Percentiles rank a stretch among this genome's conserved stretches.
phyloP scores from a whole-genome alignment of 2,329 filamentous ascomycete genomes.

The Penicillium sclerotigenum region DNA sequence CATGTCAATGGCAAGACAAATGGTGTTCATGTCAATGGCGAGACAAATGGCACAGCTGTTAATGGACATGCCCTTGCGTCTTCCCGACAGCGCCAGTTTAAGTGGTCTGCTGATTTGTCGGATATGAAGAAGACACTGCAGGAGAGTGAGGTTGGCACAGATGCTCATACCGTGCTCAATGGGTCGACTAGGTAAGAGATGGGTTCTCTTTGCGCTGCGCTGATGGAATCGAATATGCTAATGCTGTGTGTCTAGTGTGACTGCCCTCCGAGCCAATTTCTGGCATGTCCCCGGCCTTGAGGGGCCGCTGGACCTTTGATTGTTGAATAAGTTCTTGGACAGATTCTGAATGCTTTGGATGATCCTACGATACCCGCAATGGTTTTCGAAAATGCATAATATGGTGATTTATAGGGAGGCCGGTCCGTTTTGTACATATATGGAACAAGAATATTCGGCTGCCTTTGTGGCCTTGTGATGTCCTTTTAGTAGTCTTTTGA shows the following conservation, averaged over 20 bases:
- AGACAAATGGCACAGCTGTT: neutral
- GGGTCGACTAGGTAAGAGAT: conserved; percentile 69
- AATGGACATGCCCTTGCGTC: conserved; percentile 19
- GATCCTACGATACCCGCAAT: conserved; percentile 26
- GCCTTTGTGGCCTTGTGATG: too few species aligned
- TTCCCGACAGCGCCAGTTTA: conserved; percentile 76
- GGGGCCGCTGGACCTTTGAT: conserved; percentile 65
- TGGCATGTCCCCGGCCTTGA: conserved; percentile 67
- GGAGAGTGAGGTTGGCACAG: conserved; percentile 70
- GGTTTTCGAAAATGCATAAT: conserved; percentile 15
- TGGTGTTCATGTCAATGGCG: neutral
- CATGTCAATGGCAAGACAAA: conserved; percentile 2
- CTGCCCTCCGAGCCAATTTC: conserved; percentile 85
- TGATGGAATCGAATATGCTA: neutral
- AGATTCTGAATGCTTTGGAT: conserved; percentile 47
- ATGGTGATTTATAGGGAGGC: neutral
- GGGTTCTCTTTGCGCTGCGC: neutral
- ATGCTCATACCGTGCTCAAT: conserved; percentile 84
- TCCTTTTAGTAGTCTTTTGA: too few species aligned
- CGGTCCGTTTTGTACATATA: conserved; percentile 2
- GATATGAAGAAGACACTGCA: conserved; percentile 83
- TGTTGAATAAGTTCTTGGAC: conserved; percentile 37
- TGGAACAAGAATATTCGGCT: neutral
- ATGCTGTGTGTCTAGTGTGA: conserved; percentile 61
- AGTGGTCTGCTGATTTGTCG: conserved; percentile 79